These are phyloP conservation scores for Amauroascus niger DNA, from an alignment of 2,329 filamentous ascomycete genomes.

Conservation along the genomic window DNA sequence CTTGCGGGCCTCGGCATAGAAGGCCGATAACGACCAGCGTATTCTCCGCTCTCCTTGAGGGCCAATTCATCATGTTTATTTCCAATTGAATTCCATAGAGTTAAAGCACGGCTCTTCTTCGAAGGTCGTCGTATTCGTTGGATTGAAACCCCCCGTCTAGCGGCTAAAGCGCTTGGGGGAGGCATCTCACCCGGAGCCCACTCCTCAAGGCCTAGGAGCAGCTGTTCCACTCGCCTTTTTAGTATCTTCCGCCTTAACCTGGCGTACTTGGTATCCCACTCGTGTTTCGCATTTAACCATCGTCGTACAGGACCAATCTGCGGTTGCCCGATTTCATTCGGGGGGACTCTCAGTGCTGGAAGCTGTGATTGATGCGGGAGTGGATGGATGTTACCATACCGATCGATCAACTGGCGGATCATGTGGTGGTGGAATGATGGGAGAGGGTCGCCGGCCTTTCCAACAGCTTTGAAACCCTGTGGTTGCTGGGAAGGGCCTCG, in stretches of 20 bases:
- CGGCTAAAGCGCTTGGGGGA: constrained; percentile 73
- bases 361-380: constrained; percentile 57
- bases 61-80: constrained; percentile 78
- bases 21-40: not conserved
- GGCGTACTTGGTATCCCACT: constrained; percentile 65
- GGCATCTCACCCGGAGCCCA: constrained; percentile 65
- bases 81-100: constrained; percentile 79
- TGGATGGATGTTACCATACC: constrained; percentile 63
- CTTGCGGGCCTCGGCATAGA: constrained; percentile 5
- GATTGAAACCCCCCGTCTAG: constrained; percentile 36
- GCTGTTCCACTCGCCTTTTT: constrained; percentile 61
- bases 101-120: constrained; percentile 61
- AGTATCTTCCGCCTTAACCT: constrained; percentile 62
- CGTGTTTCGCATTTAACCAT: constrained; percentile 65
- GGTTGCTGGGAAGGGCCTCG: not conserved
- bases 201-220: constrained; percentile 59
- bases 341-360: constrained; percentile 54
- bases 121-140: constrained; percentile 45
- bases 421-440: constrained; percentile 74
- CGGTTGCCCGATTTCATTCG: constrained; percentile 62
- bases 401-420: constrained; percentile 79
- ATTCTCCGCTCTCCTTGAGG: constrained; percentile 31
- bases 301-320: constrained; percentile 70
- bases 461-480: constrained; percentile 43
- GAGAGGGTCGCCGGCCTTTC: constrained; percentile 76